A percentile compares a stretch with the other conserved stretches of the same genome.
These are phyloP conservation scores for Magnaporthales sp. DNA, from an alignment of 2,329 filamentous ascomycete species.

Conservation along the genomic window DNA sequence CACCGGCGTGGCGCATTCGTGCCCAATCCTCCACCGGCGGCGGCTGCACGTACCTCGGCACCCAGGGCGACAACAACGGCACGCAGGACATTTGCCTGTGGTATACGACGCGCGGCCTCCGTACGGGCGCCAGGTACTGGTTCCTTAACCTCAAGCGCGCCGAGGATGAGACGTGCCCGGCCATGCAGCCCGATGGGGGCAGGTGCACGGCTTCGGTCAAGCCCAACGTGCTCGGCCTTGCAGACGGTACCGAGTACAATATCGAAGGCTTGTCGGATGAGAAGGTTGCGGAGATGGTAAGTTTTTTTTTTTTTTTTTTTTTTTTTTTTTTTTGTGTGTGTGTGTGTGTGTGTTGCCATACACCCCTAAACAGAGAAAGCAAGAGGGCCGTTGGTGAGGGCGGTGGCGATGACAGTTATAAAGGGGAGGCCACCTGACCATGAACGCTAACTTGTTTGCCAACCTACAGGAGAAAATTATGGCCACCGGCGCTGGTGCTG, in stretches of 20 bases:
- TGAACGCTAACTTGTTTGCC: background rate
- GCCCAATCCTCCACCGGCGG: background rate
- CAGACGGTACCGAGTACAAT: conserved; percentile 1
- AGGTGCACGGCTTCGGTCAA: background rate
- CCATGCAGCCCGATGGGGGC: background rate
- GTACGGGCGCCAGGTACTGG: background rate
- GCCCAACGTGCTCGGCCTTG: background rate
- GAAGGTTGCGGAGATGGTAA: background rate
- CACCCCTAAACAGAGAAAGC: no score
- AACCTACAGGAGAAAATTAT: background rate
- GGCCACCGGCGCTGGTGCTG: background rate
- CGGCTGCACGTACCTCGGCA: background rate
- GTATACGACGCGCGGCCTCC: background rate
- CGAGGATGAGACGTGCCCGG: background rate
- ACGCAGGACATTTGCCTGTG: background rate
- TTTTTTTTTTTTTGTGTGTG: no score
- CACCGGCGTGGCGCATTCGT: background rate
- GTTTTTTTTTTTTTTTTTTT: background rate
- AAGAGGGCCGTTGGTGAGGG: no score
- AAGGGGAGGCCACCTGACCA: background rate
- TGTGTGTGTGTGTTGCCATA: no score
- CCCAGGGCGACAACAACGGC: conserved; percentile 1
- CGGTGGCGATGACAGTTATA: no score
- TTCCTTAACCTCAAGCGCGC: conserved; percentile 1
- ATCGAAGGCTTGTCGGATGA: conserved; percentile 1